Percentiles rank a stretch among this genome's conserved stretches.
Evolutionary conservation across 306 rosid genomes (phyloP).

Genomic region (Aeschynomene evenia): DNA sequence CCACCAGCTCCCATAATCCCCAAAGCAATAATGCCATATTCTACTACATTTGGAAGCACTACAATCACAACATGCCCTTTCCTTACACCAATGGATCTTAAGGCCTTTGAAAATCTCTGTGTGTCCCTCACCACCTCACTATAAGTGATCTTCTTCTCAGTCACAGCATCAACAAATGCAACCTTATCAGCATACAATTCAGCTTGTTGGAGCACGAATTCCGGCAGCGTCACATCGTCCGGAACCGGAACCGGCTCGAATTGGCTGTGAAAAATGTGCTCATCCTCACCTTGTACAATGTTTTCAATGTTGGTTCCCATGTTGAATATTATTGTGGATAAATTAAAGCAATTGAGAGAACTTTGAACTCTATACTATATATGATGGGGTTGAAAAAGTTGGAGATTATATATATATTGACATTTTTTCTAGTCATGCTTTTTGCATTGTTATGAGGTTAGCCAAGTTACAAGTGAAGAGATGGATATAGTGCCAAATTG

Average conservation of each 20-base stretch:
- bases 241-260: slow-evolving; percentile 57
- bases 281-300: slow-evolving; percentile 40
- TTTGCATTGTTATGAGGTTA: slow-evolving; percentile 37
- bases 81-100: slow-evolving; percentile 67
- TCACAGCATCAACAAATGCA: slow-evolving; percentile 84
- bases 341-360: slow-evolving; percentile 16
- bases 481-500: slow-evolving; percentile 17
- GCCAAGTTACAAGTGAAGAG: slow-evolving; percentile 39
- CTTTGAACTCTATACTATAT: neutral
- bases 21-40: slow-evolving; percentile 71
- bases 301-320: slow-evolving; percentile 45
- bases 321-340: neutral
- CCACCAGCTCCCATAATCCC: slow-evolving; percentile 89
- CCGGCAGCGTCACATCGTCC: slow-evolving; percentile 64
- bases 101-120: slow-evolving; percentile 69
- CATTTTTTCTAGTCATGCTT: slow-evolving; percentile 28
- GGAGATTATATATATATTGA: slow-evolving; percentile 15
- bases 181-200: slow-evolving; percentile 65
- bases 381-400: slow-evolving; percentile 27
- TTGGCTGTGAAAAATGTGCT: slow-evolving; percentile 63
- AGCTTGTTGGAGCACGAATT: slow-evolving; percentile 69
- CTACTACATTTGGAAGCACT: slow-evolving; percentile 80
- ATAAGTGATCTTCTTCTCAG: slow-evolving; percentile 62
- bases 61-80: slow-evolving; percentile 80
- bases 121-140: slow-evolving; percentile 61